Conservation (phyloP, 495 filamentous ascomycete genomes). For the Sordaria brevicollis region DNA sequence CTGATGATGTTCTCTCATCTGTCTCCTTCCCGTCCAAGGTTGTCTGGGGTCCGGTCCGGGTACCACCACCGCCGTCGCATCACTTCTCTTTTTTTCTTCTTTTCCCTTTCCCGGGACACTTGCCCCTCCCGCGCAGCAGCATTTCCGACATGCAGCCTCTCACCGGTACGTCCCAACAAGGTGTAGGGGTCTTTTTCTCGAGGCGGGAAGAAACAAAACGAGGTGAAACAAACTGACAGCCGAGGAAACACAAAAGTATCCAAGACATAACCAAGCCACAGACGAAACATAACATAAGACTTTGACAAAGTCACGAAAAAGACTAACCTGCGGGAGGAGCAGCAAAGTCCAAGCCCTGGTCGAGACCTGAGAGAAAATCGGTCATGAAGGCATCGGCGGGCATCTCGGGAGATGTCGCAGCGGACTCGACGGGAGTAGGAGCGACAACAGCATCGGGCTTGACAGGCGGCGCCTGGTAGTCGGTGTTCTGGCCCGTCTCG, state of each 20-base stretch:
- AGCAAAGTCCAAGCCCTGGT: neutral
- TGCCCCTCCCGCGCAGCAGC: neutral
- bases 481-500: slow-evolving; percentile 41
- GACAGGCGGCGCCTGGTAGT: slow-evolving; percentile 26
- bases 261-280: neutral
- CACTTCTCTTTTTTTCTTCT: neutral
- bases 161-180: neutral
- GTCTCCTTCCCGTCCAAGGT: neutral
- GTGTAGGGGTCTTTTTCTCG: neutral
- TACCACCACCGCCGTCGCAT: neutral
- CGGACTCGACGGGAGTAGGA: slow-evolving; percentile 3
- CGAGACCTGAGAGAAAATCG: slow-evolving; percentile 28
- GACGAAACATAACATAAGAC: neutral
- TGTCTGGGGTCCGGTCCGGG: neutral
- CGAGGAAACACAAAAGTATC: neutral
- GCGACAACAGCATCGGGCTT: slow-evolving; percentile 25
- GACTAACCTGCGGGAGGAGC: neutral
- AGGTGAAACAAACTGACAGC: neutral
- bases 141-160: neutral
- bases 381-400: slow-evolving; percentile 24
- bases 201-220: neutral
- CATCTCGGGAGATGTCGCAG: slow-evolving; percentile 21
- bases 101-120: neutral
- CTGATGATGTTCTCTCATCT: neutral
- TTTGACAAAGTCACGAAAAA: slow-evolving; percentile 1